Percentiles rank a stretch among this genome's conserved stretches.
Conservation (phyloP, 768 basidiomycete genomes). For the Naganishia vishniacii region DNA sequence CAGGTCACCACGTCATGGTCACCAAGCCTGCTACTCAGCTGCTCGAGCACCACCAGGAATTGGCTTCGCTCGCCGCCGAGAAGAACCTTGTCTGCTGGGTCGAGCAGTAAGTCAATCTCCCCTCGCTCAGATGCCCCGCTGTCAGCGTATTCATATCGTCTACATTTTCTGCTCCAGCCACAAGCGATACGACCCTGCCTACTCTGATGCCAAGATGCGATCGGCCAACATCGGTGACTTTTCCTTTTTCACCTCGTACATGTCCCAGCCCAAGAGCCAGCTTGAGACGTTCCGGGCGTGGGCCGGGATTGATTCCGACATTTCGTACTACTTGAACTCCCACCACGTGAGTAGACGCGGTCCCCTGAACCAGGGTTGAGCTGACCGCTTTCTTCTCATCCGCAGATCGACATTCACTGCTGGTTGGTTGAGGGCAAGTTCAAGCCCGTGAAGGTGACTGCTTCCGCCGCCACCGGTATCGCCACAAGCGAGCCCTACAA, state of each 20-base stretch:
- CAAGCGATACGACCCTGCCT: slow-evolving; percentile 67
- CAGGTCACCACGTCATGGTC: slow-evolving; percentile 77
- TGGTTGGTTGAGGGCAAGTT: slow-evolving; percentile 51
- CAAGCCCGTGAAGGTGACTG: slow-evolving; percentile 61
- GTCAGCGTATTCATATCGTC: neutral
- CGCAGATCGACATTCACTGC: slow-evolving; percentile 61
- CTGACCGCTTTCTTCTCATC: too few species aligned
- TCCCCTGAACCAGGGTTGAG: slow-evolving; percentile 67
- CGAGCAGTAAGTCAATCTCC: slow-evolving; percentile 67
- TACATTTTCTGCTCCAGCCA: slow-evolving; percentile 31
- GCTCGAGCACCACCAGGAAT: slow-evolving; percentile 70
- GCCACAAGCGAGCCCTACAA: slow-evolving; percentile 84
- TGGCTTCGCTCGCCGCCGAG: slow-evolving; percentile 70
- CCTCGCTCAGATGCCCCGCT: slow-evolving; percentile 53
- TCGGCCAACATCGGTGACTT: slow-evolving; percentile 75
- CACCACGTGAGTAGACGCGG: slow-evolving; percentile 67
- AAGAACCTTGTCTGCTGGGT: slow-evolving; percentile 82
- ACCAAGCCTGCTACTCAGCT: slow-evolving; percentile 90
- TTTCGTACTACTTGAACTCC: slow-evolving; percentile 91
- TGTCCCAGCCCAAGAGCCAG: slow-evolving; percentile 94
- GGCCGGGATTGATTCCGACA: slow-evolving; percentile 91
- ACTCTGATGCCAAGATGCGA: slow-evolving; percentile 79
- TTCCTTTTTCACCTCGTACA: slow-evolving; percentile 95
- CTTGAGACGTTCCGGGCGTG: slow-evolving; percentile 90
- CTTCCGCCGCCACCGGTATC: slow-evolving; percentile 83